phyloP scores from a whole-genome alignment of 306 rosid species.

The Acacia acuminata region DNA sequence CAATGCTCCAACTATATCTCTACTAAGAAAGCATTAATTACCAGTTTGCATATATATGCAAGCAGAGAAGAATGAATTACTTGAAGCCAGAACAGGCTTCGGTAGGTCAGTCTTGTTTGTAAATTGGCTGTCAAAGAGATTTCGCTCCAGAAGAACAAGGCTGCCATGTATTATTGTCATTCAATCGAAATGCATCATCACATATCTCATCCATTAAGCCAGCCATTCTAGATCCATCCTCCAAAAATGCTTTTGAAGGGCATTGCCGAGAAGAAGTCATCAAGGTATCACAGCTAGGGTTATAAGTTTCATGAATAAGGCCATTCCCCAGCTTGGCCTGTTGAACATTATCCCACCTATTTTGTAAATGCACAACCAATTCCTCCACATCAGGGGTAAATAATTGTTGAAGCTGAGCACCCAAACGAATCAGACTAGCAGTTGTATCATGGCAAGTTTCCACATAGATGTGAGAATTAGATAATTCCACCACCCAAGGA shows the following conservation, averaged over 20 bases:
- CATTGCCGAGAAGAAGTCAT: conserved; percentile 48
- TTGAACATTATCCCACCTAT: conserved; percentile 84
- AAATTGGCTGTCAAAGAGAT: no score
- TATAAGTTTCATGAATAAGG: conserved; percentile 39
- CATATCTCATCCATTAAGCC: conserved; percentile 89
- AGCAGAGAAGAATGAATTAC: no score
- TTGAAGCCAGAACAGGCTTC: no score
- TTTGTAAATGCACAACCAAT: conserved; percentile 87
- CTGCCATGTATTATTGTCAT: conserved; percentile 36
- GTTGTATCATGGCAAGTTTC: conserved; percentile 92
- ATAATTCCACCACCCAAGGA: conserved; percentile 83
- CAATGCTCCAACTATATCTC: no score
- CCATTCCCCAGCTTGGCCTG: conserved; percentile 64
- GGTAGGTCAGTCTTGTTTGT: no score
- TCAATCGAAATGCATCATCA: conserved; percentile 76
- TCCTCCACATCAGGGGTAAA: conserved; percentile 98
- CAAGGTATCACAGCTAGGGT: conserved; percentile 33
- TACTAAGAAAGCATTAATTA: no score
- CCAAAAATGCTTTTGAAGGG: conserved; percentile 38
- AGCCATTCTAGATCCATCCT: conserved; percentile 46
- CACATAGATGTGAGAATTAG: conserved; percentile 65
- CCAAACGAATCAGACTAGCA: conserved; percentile 72
- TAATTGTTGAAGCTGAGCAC: conserved; percentile 81
- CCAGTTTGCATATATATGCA: no score
- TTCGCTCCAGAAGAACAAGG: conserved; percentile 48